phyloP scores from a whole-genome alignment of 371 early-diverging fungal genomes.

The Mucor sp. region DNA sequence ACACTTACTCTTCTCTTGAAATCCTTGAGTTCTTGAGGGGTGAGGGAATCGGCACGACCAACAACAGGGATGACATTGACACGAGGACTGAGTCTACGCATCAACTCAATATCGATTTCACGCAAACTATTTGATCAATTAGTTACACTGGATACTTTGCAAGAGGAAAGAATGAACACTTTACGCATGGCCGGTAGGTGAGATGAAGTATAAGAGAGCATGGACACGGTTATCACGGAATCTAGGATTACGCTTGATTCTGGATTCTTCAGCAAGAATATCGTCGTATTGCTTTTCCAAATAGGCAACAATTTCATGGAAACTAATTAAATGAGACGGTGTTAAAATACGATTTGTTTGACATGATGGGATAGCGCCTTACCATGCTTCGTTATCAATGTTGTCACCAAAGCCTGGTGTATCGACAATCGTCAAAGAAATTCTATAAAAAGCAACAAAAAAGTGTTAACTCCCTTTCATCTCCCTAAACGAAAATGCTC shows the following conservation, averaged over 20 bases:
- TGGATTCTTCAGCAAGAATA: constrained; percentile 92
- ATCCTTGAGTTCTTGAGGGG: constrained; percentile 70
- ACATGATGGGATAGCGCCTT: constrained; percentile 3
- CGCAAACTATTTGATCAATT: constrained; percentile 65
- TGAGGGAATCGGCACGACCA: constrained; percentile 79
- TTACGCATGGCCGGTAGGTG: constrained; percentile 95
- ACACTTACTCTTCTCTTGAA: constrained; percentile 79
- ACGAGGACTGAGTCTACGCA: constrained; percentile 89
- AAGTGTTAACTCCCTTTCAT: constrained; percentile 4
- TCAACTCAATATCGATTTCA: constrained; percentile 97
- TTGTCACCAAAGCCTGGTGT: constrained; percentile 98
- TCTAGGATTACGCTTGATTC: constrained; percentile 95
- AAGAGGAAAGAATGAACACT: background rate
- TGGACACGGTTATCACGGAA: constrained; percentile 98
- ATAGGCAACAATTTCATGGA: constrained; percentile 88
- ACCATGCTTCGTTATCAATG: constrained; percentile 82
- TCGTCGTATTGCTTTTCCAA: constrained; percentile 95
- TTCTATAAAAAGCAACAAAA: constrained; percentile 26
- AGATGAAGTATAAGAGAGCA: constrained; percentile 96
- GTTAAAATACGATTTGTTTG: background rate
- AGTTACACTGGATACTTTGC: background rate
- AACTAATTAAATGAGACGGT: constrained; percentile 36
- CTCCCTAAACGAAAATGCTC: background rate
- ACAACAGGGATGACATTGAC: constrained; percentile 96
- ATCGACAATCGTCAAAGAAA: constrained; percentile 89